Conservation (phyloP, 495 filamentous ascomycete genomes). For the Xylaria grammica region DNA sequence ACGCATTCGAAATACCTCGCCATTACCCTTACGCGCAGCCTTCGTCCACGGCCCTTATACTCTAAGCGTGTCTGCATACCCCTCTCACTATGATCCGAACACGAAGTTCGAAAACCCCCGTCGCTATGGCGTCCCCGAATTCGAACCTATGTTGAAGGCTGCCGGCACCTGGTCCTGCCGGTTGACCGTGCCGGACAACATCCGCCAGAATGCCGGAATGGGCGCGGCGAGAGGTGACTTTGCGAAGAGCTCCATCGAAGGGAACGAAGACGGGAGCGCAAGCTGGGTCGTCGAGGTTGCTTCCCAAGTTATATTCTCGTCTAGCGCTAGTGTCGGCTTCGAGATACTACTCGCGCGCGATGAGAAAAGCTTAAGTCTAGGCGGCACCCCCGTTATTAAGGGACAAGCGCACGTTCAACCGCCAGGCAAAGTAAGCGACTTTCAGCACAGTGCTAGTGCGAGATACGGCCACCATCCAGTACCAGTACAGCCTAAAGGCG, state of each 20-base stretch:
- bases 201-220: slow-evolving; percentile 59
- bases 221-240: slow-evolving; percentile 42
- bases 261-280: slow-evolving; percentile 55
- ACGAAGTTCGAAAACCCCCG: slow-evolving; percentile 66
- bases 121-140: slow-evolving; percentile 75
- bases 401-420: slow-evolving; percentile 49
- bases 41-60: slow-evolving; percentile 97
- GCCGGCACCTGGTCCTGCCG: slow-evolving; percentile 81
- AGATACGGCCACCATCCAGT: slow-evolving; percentile 55
- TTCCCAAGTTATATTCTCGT: slow-evolving; percentile 91
- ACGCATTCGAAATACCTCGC: slow-evolving; percentile 88
- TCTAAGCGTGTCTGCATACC: slow-evolving; percentile 82
- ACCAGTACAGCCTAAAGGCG: slow-evolving; percentile 65
- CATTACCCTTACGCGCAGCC: slow-evolving; percentile 87
- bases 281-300: slow-evolving; percentile 93
- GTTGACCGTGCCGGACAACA: slow-evolving; percentile 75
- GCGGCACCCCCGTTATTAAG: slow-evolving; percentile 56
- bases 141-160: slow-evolving; percentile 94
- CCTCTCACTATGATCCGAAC: slow-evolving; percentile 79
- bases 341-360: slow-evolving; percentile 87
- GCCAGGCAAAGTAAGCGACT: slow-evolving; percentile 76
- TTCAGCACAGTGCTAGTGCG: slow-evolving; percentile 58
- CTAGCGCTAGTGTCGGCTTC: slow-evolving; percentile 85
- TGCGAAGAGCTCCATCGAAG: slow-evolving; percentile 33
- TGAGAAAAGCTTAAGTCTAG: slow-evolving; percentile 75